Evolutionary conservation across 331 rosid species (phyloP).

Genomic region (Pyracantha coccinea): DNA sequence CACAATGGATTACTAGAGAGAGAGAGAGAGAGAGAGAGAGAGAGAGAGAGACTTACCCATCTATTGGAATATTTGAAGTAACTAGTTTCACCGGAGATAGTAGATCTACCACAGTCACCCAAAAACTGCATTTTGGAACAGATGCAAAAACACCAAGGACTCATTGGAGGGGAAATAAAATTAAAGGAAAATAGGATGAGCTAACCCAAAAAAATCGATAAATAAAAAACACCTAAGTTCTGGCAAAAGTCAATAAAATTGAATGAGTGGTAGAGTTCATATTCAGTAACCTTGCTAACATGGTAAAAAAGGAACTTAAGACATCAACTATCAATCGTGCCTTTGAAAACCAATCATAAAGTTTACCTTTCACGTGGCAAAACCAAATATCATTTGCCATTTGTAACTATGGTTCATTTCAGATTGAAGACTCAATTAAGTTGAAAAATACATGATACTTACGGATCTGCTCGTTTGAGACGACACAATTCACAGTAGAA

Average conservation of each 20-base stretch:
- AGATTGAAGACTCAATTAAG: neutral
- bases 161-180: neutral
- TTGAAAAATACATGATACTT: constrained; percentile 21
- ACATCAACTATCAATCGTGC: neutral
- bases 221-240: neutral
- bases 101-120: constrained; percentile 52
- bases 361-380: neutral
- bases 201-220: neutral
- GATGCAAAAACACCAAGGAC: neutral
- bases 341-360: neutral
- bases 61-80: constrained; percentile 45
- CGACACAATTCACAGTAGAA: constrained; percentile 91
- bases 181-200: neutral
- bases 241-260: neutral
- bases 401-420: neutral
- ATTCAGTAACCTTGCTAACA: neutral
- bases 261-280: neutral
- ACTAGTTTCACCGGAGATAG: constrained; percentile 61
- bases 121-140: constrained; percentile 49
- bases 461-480: constrained; percentile 94
- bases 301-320: neutral
- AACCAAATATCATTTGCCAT: neutral
- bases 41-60: constrained; percentile 41
- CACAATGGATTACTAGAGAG: neutral
- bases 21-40: neutral